phyloP scores from a whole-genome alignment of 2,329 filamentous ascomycete genomes.

The Diaporthe citriasiana region DNA sequence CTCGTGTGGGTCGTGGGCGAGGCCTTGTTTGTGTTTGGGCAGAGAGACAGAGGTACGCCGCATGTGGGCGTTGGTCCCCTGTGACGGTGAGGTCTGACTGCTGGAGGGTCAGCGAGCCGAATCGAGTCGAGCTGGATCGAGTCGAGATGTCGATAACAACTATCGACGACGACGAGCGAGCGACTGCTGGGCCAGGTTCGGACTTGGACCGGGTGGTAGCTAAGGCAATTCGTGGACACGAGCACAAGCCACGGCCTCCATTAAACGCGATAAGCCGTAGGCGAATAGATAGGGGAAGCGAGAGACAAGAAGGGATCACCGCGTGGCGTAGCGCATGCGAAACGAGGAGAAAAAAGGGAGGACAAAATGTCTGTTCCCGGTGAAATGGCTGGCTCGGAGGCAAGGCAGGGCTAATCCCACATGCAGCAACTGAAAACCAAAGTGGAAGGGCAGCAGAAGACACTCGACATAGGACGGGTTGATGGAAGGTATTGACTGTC shows the following conservation, averaged over 20 bases:
- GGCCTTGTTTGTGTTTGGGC: slow-evolving; percentile 63
- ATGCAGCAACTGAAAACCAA: not conserved
- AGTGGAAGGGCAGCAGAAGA: not conserved
- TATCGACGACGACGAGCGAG: not conserved
- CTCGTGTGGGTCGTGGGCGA: slow-evolving; percentile 73
- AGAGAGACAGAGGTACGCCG: slow-evolving; percentile 76
- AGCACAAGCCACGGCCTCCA: slow-evolving; percentile 41
- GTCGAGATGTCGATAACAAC: not conserved
- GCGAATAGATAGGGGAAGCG: slow-evolving; percentile 37
- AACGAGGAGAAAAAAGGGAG: slow-evolving; percentile 4
- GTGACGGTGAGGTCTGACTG: slow-evolving; percentile 32
- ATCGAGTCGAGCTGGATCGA: slow-evolving; percentile 6
- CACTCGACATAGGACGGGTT: too few relatives aligned
- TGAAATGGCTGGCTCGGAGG: slow-evolving; percentile 1
- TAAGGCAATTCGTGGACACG: slow-evolving; percentile 24
- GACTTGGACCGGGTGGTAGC: not conserved
- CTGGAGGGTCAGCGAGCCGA: slow-evolving; percentile 16
- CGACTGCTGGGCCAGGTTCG: slow-evolving; percentile 1
- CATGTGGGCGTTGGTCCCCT: slow-evolving; percentile 58
- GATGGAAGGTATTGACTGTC: not conserved
- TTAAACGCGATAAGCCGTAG: slow-evolving; percentile 39
- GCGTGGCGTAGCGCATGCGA: slow-evolving; percentile 26
- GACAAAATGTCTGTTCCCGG: slow-evolving; percentile 13
- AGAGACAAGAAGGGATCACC: slow-evolving; percentile 41
- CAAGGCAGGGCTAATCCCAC: slow-evolving; percentile 17